Evolutionary conservation across 371 early-diverging fungal genomes (phyloP), one percentile per base, ranked within the genome.

Genomic region (Saksenaea vasiformis): DNA sequence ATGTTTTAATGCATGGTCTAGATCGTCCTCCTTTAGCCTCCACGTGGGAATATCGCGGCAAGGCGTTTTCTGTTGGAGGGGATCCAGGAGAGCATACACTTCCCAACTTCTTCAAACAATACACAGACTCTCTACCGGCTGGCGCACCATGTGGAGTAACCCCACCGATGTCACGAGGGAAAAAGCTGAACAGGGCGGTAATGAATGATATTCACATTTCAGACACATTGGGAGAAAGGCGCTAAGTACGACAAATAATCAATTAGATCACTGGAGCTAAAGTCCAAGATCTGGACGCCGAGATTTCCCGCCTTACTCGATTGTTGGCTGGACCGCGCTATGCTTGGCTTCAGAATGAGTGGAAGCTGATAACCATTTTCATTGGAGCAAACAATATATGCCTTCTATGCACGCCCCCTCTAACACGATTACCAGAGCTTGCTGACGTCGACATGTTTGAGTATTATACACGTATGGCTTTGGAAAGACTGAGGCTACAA

Each of bases 371-470:
- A 22, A 86, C 86, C 0, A 34, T 90, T 17, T 89, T 90, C 62
- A 87, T 90, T 59, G 91, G 91, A 7, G 86, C 83, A 31, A 90
- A 90, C 64, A 89, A 90, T 59, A 79, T 87, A 37, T 90, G 91
- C 73, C 74, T 74, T 0, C 69, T 85, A 28, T 87, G 88, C 60
- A 71, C 70, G 5, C 75, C 75, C 14, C 74, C 76, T 1, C 34
- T 73, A 27, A 77, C 77, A 2, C 54, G 62, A 7, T 61, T 78
- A 9, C 79, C 79, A 15, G 61, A 65, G 11, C 63, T 74, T 35
- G 82, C 87, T 1, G 74, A 76, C 44, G 84, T 80, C 11, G 83
- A 83, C 54, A 68, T 64, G 34, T 87, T 83, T 63, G 85, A 83
- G 41, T 54, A 67, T 0, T 73, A 80, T 47, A 67, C 85, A 3